Evolutionary conservation across 2,329 filamentous ascomycete species (phyloP).

Genomic region (Acephala macrosclerotiorum): DNA sequence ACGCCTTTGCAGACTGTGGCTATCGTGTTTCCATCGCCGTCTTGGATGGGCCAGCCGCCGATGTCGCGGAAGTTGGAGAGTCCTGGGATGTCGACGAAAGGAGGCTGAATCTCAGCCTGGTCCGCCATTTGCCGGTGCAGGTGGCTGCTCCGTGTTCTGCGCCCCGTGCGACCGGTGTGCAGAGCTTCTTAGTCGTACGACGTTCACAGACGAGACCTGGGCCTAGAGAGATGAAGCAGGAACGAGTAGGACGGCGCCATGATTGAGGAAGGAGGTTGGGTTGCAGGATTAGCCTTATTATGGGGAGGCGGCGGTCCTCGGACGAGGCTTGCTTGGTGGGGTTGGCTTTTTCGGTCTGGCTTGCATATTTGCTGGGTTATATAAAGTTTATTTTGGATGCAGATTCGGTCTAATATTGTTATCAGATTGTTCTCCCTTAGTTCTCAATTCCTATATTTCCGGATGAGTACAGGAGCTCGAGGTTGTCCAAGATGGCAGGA

Average conservation of each 20-base stretch:
- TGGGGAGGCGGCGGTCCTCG: slow-evolving; percentile 1
- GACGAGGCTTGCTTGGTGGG: slow-evolving; percentile 4
- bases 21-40: slow-evolving; percentile 32
- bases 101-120: slow-evolving; percentile 18
- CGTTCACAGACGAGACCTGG: neutral
- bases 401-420: no score
- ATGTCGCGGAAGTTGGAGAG: slow-evolving; percentile 31
- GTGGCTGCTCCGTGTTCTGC: neutral
- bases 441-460: no score
- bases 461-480: no score
- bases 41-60: slow-evolving; percentile 27
- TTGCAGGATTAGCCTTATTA: neutral
- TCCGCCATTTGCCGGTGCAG: neutral
- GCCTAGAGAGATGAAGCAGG: neutral
- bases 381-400: neutral
- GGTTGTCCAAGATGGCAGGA: no score
- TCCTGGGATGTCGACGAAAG: slow-evolving; percentile 28
- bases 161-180: neutral
- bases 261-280: neutral
- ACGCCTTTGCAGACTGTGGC: slow-evolving; percentile 56
- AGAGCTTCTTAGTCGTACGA: neutral
- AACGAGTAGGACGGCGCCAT: neutral
- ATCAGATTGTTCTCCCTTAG: no score
- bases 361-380: no score
- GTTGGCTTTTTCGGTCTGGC: neutral